Evolutionary conservation across 768 basidiomycete genomes (phyloP).

Genomic region (Rhodotorula graminis): DNA sequence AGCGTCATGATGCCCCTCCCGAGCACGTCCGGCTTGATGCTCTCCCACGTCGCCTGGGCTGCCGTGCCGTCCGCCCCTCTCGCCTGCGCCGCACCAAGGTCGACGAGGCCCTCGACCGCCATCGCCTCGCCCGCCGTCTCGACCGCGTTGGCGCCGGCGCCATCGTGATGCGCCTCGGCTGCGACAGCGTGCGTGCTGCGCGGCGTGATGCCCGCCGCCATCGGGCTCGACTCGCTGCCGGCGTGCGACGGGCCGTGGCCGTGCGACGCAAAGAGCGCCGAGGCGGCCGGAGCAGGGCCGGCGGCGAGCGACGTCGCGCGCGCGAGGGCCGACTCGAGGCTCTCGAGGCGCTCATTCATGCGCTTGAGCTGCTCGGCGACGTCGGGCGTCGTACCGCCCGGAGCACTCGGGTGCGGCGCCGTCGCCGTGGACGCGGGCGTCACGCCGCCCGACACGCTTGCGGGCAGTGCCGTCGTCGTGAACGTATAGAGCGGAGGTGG

Average conservation of each 20-base stretch:
- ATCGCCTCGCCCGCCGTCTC: conserved; percentile 36
- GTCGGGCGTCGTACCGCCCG: conserved; percentile 2
- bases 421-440: neutral
- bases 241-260: neutral
- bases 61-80: neutral
- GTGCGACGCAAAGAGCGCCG: no score
- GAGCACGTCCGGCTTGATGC: conserved; percentile 23
- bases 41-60: neutral
- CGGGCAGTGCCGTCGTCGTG: neutral
- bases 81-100: conserved; percentile 9
- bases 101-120: conserved; percentile 36
- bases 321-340: conserved; percentile 32
- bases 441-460: no score
- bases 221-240: conserved; percentile 10
- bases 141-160: conserved; percentile 20
- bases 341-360: conserved; percentile 38
- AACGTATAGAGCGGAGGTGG: neutral
- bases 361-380: conserved; percentile 28
- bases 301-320: neutral
- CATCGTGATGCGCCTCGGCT: conserved; percentile 5
- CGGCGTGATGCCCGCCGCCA: neutral
- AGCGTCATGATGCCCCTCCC: conserved; percentile 16
- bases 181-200: neutral
- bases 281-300: no score
- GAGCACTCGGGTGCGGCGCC: neutral